phyloP scores from a whole-genome alignment of 495 filamentous ascomycete genomes.

The Usnea hakonensis region DNA sequence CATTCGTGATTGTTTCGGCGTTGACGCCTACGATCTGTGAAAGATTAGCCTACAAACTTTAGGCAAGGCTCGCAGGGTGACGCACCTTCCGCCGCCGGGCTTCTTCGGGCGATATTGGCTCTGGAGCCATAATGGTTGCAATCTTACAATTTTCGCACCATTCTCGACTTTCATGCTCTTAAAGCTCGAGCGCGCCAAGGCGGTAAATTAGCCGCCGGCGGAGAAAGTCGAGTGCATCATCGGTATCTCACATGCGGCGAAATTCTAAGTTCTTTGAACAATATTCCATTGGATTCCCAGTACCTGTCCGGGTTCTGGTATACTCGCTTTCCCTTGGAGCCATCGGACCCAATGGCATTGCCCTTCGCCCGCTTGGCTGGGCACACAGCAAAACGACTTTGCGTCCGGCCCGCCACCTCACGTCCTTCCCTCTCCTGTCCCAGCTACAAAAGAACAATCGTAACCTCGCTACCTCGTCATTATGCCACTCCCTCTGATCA shows the following conservation, averaged over 20 bases:
- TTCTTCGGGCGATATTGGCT: slow-evolving; percentile 42
- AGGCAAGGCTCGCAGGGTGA: slow-evolving; percentile 19
- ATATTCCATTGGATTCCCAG: neutral
- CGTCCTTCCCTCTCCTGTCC: slow-evolving; percentile 28
- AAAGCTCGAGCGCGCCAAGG: slow-evolving; percentile 6
- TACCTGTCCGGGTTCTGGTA: neutral
- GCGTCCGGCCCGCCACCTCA: slow-evolving; percentile 42
- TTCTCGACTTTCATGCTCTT: neutral
- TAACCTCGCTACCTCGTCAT: slow-evolving; percentile 56
- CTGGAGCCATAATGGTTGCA: slow-evolving; percentile 42
- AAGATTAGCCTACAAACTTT: neutral
- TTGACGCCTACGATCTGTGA: slow-evolving; percentile 74
- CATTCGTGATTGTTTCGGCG: slow-evolving; percentile 79
- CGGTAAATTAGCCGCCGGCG: slow-evolving; percentile 2
- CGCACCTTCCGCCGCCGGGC: slow-evolving; percentile 44
- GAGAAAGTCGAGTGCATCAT: slow-evolving; percentile 16
- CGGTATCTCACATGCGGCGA: slow-evolving; percentile 1
- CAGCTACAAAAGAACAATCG: slow-evolving; percentile 57
- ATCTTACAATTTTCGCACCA: slow-evolving; percentile 7
- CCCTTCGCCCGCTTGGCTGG: slow-evolving; percentile 56
- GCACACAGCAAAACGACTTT: slow-evolving; percentile 58
- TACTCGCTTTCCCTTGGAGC: slow-evolving; percentile 4
- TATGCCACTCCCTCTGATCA: slow-evolving; percentile 44
- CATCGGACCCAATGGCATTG: slow-evolving; percentile 51
- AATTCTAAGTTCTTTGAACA: neutral